phyloP scores from a whole-genome alignment of 2,329 filamentous ascomycete species.

The Neonectria punicea region DNA sequence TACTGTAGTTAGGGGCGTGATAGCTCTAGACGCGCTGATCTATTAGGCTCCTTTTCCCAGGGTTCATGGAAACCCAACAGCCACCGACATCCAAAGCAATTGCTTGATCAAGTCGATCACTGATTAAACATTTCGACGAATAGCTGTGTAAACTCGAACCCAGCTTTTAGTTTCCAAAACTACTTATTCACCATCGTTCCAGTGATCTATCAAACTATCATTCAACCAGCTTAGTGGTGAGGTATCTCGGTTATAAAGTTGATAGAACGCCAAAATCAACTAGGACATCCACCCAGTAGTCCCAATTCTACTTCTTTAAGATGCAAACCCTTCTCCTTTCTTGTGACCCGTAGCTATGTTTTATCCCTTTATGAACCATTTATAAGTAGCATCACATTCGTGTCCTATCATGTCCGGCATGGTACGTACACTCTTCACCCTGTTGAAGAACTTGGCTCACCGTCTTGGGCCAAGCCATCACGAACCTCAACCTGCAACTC shows the following conservation, averaged over 20 bases:
- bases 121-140: not conserved
- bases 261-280: not conserved
- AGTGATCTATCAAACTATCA: not conserved
- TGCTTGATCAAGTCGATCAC: not conserved
- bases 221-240: not conserved
- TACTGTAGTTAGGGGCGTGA: not conserved
- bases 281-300: not conserved
- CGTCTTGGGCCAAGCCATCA: conserved; percentile 48
- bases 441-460: conserved; percentile 35
- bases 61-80: not conserved
- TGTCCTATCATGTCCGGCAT: not conserved
- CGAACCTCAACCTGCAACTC: conserved; percentile 64
- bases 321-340: not conserved
- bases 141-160: not conserved
- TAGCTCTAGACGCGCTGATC: not conserved
- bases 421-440: conserved; percentile 14
- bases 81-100: too few species aligned
- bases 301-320: not conserved
- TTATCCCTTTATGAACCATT: not conserved
- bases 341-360: not conserved
- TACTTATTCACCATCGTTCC: not conserved
- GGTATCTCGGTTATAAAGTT: not conserved
- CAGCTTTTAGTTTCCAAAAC: not conserved
- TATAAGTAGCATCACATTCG: not conserved
- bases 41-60: not conserved